Evolutionary conservation across 2,329 filamentous ascomycete genomes (phyloP).

Genomic region (Aspergillus alliaceus): DNA sequence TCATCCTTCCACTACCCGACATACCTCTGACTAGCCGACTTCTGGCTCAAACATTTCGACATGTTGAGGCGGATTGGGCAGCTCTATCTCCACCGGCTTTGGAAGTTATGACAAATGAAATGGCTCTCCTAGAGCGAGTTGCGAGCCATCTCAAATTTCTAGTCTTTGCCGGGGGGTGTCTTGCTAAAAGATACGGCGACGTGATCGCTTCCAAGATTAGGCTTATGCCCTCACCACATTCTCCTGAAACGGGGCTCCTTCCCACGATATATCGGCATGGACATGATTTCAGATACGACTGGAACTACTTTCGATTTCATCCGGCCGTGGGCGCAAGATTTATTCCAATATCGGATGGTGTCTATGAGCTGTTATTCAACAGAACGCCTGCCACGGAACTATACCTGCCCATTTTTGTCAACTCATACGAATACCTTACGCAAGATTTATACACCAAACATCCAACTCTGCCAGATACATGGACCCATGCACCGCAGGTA

Average conservation of each 20-base stretch:
- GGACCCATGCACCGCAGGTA: slow-evolving; percentile 8
- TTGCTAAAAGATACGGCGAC: slow-evolving; percentile 5
- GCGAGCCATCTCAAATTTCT: neutral
- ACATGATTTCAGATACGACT: slow-evolving; percentile 8
- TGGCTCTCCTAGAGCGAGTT: neutral
- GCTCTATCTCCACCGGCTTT: slow-evolving; percentile 2
- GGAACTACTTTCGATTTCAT: slow-evolving; percentile 9
- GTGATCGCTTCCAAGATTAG: slow-evolving; percentile 1
- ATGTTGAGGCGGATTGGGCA: slow-evolving; percentile 6
- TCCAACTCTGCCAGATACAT: slow-evolving; percentile 5
- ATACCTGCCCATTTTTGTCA: slow-evolving; percentile 6
- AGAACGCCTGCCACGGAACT: neutral
- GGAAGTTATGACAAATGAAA: slow-evolving; percentile 2
- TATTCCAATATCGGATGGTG: neutral
- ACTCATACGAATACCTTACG: slow-evolving; percentile 5
- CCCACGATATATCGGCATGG: slow-evolving; percentile 4
- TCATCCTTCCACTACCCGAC: slow-evolving; percentile 2
- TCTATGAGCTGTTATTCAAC: slow-evolving; percentile 10
- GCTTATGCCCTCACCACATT: slow-evolving; percentile 3
- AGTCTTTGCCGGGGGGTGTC: neutral
- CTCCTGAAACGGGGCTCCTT: slow-evolving; percentile 5
- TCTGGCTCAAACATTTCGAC: neutral
- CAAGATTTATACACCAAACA: slow-evolving; percentile 10
- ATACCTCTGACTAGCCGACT: slow-evolving; percentile 1
- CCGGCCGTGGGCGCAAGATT: slow-evolving; percentile 3